phyloP scores from a whole-genome alignment of 257 asterid genomes.

The Plantago ovata region DNA sequence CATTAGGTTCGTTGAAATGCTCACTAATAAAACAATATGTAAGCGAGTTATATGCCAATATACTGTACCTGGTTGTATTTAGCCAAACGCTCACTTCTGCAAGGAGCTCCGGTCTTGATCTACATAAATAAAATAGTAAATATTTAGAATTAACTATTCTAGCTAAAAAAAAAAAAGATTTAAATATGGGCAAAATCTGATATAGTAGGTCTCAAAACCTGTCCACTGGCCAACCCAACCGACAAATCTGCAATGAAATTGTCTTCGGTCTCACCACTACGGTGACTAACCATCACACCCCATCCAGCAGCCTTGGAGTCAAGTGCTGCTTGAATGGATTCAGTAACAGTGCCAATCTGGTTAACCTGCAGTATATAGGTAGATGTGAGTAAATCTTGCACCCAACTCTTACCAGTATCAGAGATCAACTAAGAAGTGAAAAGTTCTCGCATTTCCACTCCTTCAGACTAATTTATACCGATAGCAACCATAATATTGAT shows the following conservation, averaged over 20 bases:
- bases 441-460: no score
- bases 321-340: conserved; percentile 93
- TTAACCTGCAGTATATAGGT: conserved; percentile 57
- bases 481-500: not conserved
- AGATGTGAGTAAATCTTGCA: conserved; percentile 6
- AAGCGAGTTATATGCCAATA: no score
- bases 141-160: conserved; percentile 7
- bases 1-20: not conserved
- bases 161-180: not conserved
- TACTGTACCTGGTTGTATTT: conserved; percentile 83
- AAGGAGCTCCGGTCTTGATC: conserved; percentile 99
- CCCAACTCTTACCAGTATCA: not conserved
- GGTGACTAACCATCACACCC: conserved; percentile 99
- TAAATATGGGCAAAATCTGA: not conserved
- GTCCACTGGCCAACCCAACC: conserved; percentile 97
- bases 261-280: conserved; percentile 99
- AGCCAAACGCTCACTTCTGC: conserved; percentile 96
- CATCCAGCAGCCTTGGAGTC: conserved; percentile 99
- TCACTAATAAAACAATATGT: not conserved
- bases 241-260: conserved; percentile 96
- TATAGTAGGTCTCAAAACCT: conserved; percentile 38
- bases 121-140: conserved; percentile 22
- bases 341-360: conserved; percentile 97
- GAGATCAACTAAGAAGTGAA: no score
- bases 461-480: not conserved